Evolutionary conservation across 225 moss, liverwort and hornwort genomes (phyloP), one percentile per base, ranked within the genome.

Genomic region (Thuidium tamariscinum): DNA sequence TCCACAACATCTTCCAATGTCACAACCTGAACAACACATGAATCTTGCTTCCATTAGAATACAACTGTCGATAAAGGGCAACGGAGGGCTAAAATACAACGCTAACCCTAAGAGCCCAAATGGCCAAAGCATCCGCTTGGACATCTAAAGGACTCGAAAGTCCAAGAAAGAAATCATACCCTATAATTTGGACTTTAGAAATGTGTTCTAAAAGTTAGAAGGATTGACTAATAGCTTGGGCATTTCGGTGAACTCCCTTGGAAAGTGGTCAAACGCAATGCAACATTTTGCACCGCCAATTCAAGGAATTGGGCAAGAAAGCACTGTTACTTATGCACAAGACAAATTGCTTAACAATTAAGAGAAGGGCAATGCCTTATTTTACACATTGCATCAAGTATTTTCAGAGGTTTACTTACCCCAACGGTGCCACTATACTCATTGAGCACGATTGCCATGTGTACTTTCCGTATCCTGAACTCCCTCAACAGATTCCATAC

Each of bases 401-500:
- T 51, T 49, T 66, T 87, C 74, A 79, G 77, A 89, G 56, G 74
- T 90, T 86, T 74, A 93, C 94, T 87, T 81, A 96, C 96, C 88
- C 98, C 98, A 89, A 99, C 96, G 79, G 98, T 94, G 77, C 98
- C 98, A 87, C 98, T 97, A 67, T 99, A 99, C 77, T 99, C 98
- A 86, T 99, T 99, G 54, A 99, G 93, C 86, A 99, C 98, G 60
- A 99, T 95, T 19, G 98, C 96, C 98, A 99, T 99, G 89, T 99
- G 98, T 76, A 99, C 98, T 93, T 99, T 99, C 74, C 97, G 97
- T 81, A 99, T 97, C 86, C 98, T 94, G 82, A 99, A 99, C 91
- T 99, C 98, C 89, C 98, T 95, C 57, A 99, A 87, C 66, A 99
- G 86, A 95, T 99, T 99, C 98, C 98, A 99, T n/a, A 99, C 98